Evolutionary conservation across 1,139 yeast species (phyloP).

Genomic region (Scheffersomyces titani): DNA sequence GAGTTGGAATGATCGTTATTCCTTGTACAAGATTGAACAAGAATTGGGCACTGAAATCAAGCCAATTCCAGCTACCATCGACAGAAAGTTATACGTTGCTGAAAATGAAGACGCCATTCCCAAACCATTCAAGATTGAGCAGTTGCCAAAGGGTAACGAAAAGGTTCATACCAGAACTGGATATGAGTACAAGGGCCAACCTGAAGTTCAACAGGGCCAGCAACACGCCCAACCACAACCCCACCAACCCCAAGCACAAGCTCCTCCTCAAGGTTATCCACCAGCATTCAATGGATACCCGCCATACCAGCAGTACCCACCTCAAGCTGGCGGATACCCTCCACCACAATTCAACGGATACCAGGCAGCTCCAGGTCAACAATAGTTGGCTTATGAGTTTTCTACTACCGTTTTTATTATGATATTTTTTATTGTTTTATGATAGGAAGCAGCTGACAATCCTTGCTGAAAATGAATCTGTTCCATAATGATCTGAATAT

Average conservation of each 20-base stretch:
- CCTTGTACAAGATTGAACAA: constrained; percentile 91
- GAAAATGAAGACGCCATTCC: constrained; percentile 78
- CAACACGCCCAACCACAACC: constrained; percentile 11
- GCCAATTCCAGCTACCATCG: constrained; percentile 92
- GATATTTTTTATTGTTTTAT: not conserved
- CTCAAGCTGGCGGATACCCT: constrained; percentile 9
- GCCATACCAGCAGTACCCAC: constrained; percentile 18
- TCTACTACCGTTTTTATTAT: not conserved
- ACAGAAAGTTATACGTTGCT: constrained; percentile 84
- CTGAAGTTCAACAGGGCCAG: constrained; percentile 24
- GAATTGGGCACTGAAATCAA: constrained; percentile 97
- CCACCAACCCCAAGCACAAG: constrained; percentile 13
- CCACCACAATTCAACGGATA: constrained; percentile 30
- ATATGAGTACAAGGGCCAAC: constrained; percentile 54
- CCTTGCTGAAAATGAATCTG: not conserved
- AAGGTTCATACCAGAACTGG: constrained; percentile 37
- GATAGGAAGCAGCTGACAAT: not conserved
- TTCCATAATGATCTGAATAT: not conserved
- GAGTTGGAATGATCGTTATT: constrained; percentile 96
- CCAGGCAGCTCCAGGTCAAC: constrained; percentile 18
- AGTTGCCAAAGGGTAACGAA: constrained; percentile 56
- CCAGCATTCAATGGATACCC: constrained; percentile 17
- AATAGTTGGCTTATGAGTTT: not conserved
- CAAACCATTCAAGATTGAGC: constrained; percentile 80
- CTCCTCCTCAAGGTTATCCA: constrained; percentile 8